phyloP scores from a whole-genome alignment of 768 basidiomycete genomes.

The Termitomyces sp. region DNA sequence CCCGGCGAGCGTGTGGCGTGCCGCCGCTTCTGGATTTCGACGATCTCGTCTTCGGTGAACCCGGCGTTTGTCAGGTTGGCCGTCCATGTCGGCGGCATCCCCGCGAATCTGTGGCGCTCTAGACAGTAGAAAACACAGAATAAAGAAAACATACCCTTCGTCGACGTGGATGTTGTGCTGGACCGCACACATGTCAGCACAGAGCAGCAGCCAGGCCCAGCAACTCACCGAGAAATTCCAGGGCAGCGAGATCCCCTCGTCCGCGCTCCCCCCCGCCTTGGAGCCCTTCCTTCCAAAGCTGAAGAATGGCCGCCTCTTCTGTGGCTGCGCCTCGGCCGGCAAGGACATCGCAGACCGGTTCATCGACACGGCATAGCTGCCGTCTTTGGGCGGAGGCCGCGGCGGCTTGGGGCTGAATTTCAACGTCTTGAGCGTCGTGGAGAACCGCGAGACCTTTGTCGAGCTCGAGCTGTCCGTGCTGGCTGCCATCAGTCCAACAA shows the following conservation, averaged over 20 bases:
- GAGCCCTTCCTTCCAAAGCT: constrained; percentile 34
- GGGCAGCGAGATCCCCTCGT: constrained; percentile 61
- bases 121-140: not conserved
- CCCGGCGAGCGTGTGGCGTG: constrained; percentile 29
- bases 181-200: not conserved
- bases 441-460: constrained; percentile 25
- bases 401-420: constrained; percentile 29
- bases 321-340: too few species aligned
- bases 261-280: constrained; percentile 23
- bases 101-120: constrained; percentile 50
- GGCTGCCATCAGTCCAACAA: constrained; percentile 16
- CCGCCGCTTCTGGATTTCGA: constrained; percentile 45
- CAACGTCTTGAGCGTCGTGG: constrained; percentile 27
- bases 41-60: constrained; percentile 66
- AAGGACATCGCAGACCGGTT: constrained; percentile 32
- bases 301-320: constrained; percentile 35
- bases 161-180: constrained; percentile 76
- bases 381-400: constrained; percentile 62
- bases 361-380: constrained; percentile 24
- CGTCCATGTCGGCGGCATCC: constrained; percentile 73
- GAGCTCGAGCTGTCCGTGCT: constrained; percentile 15
- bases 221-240: constrained; percentile 70
- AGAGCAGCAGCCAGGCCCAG: not conserved
- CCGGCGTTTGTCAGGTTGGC: constrained; percentile 55
- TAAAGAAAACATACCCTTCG: constrained; percentile 41